These are phyloP conservation scores for Fomitopsis palustris DNA, from an alignment of 1,284 basidiomycete genomes.

Conservation along the genomic window DNA sequence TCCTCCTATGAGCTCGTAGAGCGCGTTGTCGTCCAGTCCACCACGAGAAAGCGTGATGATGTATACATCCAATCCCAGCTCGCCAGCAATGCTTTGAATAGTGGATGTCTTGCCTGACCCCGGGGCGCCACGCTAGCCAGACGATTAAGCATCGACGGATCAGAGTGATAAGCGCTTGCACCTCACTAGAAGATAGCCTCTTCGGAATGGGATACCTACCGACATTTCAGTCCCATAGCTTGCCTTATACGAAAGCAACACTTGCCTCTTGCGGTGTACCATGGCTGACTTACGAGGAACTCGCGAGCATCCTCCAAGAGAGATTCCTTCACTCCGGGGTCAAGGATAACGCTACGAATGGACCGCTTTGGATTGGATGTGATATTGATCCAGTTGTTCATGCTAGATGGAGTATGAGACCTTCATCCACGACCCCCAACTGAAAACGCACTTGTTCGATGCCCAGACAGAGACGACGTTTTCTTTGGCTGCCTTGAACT, in stretches of 20 bases:
- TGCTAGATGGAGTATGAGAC: conserved; percentile 22
- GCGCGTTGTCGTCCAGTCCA: conserved; percentile 63
- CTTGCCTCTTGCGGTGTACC: conserved; percentile 62
- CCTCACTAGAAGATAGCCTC: conserved; percentile 65
- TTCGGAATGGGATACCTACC: conserved; percentile 58
- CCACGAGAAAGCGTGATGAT: conserved; percentile 65
- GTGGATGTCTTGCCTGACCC: conserved; percentile 76
- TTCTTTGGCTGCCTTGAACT: neutral
- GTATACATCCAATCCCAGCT: conserved; percentile 72
- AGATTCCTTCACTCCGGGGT: conserved; percentile 60
- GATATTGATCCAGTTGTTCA: conserved; percentile 45
- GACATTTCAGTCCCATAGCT: neutral
- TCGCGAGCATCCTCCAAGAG: conserved; percentile 65
- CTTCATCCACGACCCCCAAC: neutral
- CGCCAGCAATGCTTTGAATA: conserved; percentile 74
- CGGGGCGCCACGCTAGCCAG: conserved; percentile 58
- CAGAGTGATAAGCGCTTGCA: neutral
- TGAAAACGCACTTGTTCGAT: neutral
- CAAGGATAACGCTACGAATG: conserved; percentile 61
- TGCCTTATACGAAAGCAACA: neutral
- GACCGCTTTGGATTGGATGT: conserved; percentile 61
- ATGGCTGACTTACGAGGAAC: conserved; percentile 60
- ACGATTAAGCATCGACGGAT: neutral
- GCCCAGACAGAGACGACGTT: neutral
- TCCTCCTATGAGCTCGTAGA: conserved; percentile 58